Evolutionary conservation across 805 yeast genomes (phyloP).

Genomic region (Maudiozyma turicensis): DNA sequence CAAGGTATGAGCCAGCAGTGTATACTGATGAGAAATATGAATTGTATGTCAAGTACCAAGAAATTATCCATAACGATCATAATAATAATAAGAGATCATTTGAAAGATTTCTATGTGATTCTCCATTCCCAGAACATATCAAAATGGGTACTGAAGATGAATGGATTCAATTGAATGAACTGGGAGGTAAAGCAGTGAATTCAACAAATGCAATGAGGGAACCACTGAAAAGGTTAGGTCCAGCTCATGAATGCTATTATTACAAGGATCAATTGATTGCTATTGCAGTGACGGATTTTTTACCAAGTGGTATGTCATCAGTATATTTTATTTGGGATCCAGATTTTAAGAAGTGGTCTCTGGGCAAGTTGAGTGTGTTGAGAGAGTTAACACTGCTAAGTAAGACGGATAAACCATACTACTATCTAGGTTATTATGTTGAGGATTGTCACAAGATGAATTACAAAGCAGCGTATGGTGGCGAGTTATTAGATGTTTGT

Average conservation of each 20-base stretch:
- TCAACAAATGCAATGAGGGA: constrained; percentile 8
- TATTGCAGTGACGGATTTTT: constrained; percentile 63
- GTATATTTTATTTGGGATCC: constrained; percentile 89
- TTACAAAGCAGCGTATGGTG: constrained; percentile 73
- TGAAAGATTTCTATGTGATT: constrained; percentile 54
- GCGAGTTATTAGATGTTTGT: constrained; percentile 53
- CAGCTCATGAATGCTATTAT: constrained; percentile 73
- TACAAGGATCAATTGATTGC: constrained; percentile 56
- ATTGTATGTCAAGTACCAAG: constrained; percentile 61
- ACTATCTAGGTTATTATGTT: constrained; percentile 74
- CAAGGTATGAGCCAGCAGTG: constrained; percentile 44
- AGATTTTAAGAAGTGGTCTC: constrained; percentile 52
- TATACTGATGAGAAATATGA: constrained; percentile 51
- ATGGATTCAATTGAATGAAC: constrained; percentile 27
- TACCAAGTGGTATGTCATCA: constrained; percentile 70
- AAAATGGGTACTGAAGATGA: constrained; percentile 19
- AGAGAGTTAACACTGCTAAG: constrained; percentile 53
- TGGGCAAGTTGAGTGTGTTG: constrained; percentile 72
- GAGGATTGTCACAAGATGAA: constrained; percentile 75
- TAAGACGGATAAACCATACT: constrained; percentile 36
- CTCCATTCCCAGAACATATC: constrained; percentile 41
- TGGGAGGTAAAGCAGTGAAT: constrained; percentile 22
- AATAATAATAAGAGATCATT: constrained; percentile 43
- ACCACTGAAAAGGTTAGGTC: constrained; percentile 36
- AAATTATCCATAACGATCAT: constrained; percentile 55